Conservation (phyloP, 805 yeast genomes). For the Suhomyces xylopsoci region DNA sequence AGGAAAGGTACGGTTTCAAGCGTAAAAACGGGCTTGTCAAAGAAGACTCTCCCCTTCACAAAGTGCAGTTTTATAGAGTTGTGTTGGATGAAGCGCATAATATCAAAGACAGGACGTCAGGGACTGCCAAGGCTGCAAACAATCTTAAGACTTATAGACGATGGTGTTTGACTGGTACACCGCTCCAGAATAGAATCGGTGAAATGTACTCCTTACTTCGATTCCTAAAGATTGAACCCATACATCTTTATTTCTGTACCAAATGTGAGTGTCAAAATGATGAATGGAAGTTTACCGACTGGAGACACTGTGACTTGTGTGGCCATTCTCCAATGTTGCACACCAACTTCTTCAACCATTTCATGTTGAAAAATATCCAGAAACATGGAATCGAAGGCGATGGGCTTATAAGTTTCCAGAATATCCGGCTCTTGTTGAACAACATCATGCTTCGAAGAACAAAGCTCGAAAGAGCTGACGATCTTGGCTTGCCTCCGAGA, state of each 20-base stretch:
- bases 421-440: conserved; percentile 68
- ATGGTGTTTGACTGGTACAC: conserved; percentile 96
- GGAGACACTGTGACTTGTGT: conserved; percentile 81
- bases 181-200: conserved; percentile 93
- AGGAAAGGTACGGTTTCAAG: conserved; percentile 78
- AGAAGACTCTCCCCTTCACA: conserved; percentile 74
- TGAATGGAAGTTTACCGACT: conserved; percentile 82
- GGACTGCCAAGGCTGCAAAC: conserved; percentile 91
- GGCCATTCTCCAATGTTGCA: conserved; percentile 94
- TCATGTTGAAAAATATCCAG: conserved; percentile 91
- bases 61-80: conserved; percentile 75
- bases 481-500: conserved; percentile 94
- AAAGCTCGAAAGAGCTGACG: conserved; percentile 94
- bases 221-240: conserved; percentile 80
- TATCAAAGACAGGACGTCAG: conserved; percentile 90
- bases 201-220: conserved; percentile 91
- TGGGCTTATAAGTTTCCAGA: conserved; percentile 72
- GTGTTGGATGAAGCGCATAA: conserved; percentile 96
- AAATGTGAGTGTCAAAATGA: conserved; percentile 80
- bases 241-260: conserved; percentile 88
- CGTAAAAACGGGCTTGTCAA: conserved; percentile 68
- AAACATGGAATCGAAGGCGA: conserved; percentile 79
- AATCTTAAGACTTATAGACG: conserved; percentile 65
- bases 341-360: conserved; percentile 92
- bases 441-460: conserved; percentile 93